phyloP scores from a whole-genome alignment of 768 basidiomycete species.

The Suillus variegatus region DNA sequence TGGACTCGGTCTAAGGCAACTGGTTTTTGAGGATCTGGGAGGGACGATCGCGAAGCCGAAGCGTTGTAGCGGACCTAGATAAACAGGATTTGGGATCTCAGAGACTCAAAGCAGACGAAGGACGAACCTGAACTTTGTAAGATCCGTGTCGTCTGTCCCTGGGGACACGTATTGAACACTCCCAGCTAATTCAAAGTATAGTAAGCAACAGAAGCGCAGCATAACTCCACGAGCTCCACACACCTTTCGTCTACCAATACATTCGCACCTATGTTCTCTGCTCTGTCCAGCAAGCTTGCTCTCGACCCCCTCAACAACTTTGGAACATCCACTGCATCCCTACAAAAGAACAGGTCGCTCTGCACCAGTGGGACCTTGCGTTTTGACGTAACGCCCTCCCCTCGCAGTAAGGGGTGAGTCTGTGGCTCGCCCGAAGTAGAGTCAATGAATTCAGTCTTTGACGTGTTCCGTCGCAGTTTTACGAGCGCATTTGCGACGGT shows the following conservation, averaged over 20 bases:
- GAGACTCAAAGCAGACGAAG: constrained; percentile 1
- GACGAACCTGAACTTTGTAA: constrained; percentile 62
- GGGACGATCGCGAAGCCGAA: constrained; percentile 52
- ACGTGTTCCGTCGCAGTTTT: constrained; percentile 45
- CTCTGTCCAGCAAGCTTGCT: constrained; percentile 49
- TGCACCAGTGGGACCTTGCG: constrained; percentile 35
- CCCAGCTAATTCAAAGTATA: constrained; percentile 50
- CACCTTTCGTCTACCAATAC: constrained; percentile 72
- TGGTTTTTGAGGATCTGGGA: constrained; percentile 59
- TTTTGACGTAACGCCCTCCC: constrained; percentile 26
- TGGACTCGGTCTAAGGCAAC: constrained; percentile 61
- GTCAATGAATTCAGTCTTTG: constrained; percentile 31
- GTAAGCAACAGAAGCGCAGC: constrained; percentile 6
- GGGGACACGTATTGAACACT: constrained; percentile 56
- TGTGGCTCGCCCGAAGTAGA: constrained; percentile 39
- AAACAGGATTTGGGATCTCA: background rate
- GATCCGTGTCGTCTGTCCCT: constrained; percentile 49
- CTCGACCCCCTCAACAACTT: constrained; percentile 60
- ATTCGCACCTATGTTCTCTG: constrained; percentile 52
- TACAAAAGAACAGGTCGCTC: constrained; percentile 54
- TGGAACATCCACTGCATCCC: constrained; percentile 60
- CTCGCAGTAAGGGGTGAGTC: constrained; percentile 37
- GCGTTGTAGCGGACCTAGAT: constrained; percentile 64
- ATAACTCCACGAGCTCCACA: constrained; percentile 28
- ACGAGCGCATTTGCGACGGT: constrained; percentile 57